These are phyloP conservation scores for Metarhizium rileyi DNA, from an alignment of 2,329 filamentous ascomycete species.

Conservation along the genomic window DNA sequence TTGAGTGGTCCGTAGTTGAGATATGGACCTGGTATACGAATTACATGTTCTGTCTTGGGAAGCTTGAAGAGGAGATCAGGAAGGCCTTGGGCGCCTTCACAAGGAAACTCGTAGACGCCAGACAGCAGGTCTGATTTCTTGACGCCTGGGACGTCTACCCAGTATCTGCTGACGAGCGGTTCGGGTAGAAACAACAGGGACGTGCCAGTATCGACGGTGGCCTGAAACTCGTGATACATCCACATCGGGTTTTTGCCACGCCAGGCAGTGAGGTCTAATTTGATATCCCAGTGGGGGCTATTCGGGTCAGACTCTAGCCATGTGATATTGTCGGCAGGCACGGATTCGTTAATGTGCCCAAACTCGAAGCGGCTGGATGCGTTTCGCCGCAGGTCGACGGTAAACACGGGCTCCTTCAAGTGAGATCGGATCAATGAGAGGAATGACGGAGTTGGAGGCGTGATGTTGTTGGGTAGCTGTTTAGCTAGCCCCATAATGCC, in stretches of 20 bases:
- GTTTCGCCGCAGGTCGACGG: slow-evolving; percentile 38
- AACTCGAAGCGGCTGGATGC: slow-evolving; percentile 41
- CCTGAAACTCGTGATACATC: slow-evolving; percentile 34
- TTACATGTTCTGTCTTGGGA: slow-evolving; percentile 36
- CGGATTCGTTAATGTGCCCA: slow-evolving; percentile 33
- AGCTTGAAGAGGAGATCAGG: slow-evolving; percentile 48
- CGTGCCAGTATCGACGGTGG: slow-evolving; percentile 61
- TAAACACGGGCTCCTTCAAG: slow-evolving; percentile 34
- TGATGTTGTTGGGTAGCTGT: slow-evolving; percentile 32
- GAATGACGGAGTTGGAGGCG: slow-evolving; percentile 32
- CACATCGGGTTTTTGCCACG: slow-evolving; percentile 39
- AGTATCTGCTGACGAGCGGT: slow-evolving; percentile 50
- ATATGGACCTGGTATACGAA: slow-evolving; percentile 43
- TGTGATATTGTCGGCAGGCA: slow-evolving; percentile 30
- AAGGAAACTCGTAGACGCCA: slow-evolving; percentile 48
- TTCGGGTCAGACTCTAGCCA: slow-evolving; percentile 28
- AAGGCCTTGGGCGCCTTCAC: slow-evolving; percentile 40
- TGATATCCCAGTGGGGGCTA: slow-evolving; percentile 30
- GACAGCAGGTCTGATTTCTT: slow-evolving; percentile 37
- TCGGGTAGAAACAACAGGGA: slow-evolving; percentile 53
- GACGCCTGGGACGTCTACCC: slow-evolving; percentile 40
- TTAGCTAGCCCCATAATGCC: slow-evolving; percentile 45
- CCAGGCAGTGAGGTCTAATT: slow-evolving; percentile 39
- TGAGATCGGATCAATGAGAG: slow-evolving; percentile 33
- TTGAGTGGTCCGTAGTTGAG: slow-evolving; percentile 44